Evolutionary conservation across 768 basidiomycete species (phyloP).

Genomic region (Mycena pura): DNA sequence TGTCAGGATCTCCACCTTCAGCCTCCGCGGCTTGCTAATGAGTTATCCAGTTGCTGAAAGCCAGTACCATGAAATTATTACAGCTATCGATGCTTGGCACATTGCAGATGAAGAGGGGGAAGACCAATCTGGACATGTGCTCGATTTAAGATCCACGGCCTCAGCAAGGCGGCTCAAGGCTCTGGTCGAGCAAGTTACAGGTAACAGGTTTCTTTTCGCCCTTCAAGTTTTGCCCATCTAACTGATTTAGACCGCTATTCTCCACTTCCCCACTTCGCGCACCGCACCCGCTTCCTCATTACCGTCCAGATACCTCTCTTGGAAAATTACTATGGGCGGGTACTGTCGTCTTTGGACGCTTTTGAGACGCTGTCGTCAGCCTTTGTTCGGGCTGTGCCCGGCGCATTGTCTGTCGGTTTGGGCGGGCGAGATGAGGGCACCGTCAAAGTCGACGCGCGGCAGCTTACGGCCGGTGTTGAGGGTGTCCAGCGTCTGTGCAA

Average conservation of each 20-base stretch:
- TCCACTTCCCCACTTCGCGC: slow-evolving; percentile 77
- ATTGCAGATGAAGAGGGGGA: slow-evolving; percentile 71
- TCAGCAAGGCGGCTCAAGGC: slow-evolving; percentile 86
- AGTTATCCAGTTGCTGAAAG: slow-evolving; percentile 75
- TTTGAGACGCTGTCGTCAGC: slow-evolving; percentile 92
- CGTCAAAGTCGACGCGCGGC: slow-evolving; percentile 60
- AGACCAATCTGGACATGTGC: slow-evolving; percentile 46
- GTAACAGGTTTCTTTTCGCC: slow-evolving; percentile 44
- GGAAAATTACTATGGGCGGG: slow-evolving; percentile 75
- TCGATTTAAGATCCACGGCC: slow-evolving; percentile 71
- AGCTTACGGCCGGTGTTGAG: slow-evolving; percentile 81
- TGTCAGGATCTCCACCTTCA: slow-evolving; percentile 59
- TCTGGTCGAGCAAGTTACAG: slow-evolving; percentile 91
- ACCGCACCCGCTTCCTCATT: slow-evolving; percentile 85
- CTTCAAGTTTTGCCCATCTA: background rate
- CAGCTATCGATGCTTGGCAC: slow-evolving; percentile 83
- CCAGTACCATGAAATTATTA: slow-evolving; percentile 87
- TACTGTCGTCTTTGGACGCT: slow-evolving; percentile 87
- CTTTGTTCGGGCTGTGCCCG: slow-evolving; percentile 90
- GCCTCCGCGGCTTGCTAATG: slow-evolving; percentile 17
- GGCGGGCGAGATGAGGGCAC: slow-evolving; percentile 48
- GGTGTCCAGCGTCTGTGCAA: slow-evolving; percentile 87
- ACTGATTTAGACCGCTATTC: slow-evolving; percentile 82
- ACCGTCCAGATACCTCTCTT: slow-evolving; percentile 87
- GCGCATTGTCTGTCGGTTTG: slow-evolving; percentile 76